Base-by-base conservation (phyloP, 148 eudicot genomes). In the Polygonum maritimum region DNA sequence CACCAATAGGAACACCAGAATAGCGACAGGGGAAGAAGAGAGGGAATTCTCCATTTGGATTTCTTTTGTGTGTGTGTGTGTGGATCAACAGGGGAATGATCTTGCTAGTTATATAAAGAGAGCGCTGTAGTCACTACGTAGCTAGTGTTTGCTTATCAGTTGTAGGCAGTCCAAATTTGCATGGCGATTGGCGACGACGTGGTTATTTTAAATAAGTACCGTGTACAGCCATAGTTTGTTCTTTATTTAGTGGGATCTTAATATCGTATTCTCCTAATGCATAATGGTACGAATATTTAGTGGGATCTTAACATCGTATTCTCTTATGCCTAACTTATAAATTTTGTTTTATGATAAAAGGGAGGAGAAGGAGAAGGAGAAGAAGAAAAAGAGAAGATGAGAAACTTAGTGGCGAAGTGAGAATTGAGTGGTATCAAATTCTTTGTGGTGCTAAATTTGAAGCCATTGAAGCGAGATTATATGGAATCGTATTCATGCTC, bases 151-250 rank as follows among this genome's bases (percentile, higher is more conserved):
- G 44, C 44, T 35, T 67, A 36, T 15, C 36, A 36, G 19, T 67
- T 35, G 31, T 26, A 65, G 19, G 70, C 70, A 65, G n/a, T 33
- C 38, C 41, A 65, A 65, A 31, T 65, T 65, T 65, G 70, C 70
- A 65, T 65, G 70, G 41, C 70, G 36, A 58, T 58, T 22, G 67
- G 35, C 13, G 3, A 11, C 31, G 41, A 39, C 41, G 31, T 26
- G 31, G 31, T 26, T 26, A 26, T 26, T 26, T 26, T 26, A 26
- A 26, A 26, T 1, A 26, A 26, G 31, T 26, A 26, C 31, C 31
- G 31, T 26, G 31, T 26, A 44, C 6, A 44, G 47, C 10, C 10
- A 44, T 44, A 6, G 9, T 44, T 39, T 39, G 41, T 39, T 39
- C 41, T 39, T 39, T 39, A 39, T 39, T 7, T 44, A 44, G 47